phyloP scores from a whole-genome alignment of 2,329 filamentous ascomycete species.

The Phyllachora maydis region DNA sequence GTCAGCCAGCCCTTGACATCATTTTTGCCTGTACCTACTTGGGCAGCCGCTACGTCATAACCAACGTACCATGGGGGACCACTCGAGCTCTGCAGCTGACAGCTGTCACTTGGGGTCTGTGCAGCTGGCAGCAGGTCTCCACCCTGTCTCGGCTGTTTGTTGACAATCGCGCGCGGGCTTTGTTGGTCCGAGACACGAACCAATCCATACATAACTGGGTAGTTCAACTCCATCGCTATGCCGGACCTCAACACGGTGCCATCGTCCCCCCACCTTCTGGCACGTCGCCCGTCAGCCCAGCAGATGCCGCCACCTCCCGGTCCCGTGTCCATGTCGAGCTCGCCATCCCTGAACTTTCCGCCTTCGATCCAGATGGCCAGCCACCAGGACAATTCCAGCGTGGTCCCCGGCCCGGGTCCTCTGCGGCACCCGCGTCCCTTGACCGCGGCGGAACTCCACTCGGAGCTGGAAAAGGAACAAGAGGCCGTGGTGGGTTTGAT shows the following conservation, averaged over 20 bases:
- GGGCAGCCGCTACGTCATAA: too few species aligned
- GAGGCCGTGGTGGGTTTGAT: slow-evolving; percentile 53
- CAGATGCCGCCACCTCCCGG: slow-evolving; percentile 19
- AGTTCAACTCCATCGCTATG: too few species aligned
- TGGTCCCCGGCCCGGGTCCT: slow-evolving; percentile 44
- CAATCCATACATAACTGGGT: too few species aligned
- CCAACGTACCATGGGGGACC: too few species aligned
- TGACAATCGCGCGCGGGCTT: too few species aligned
- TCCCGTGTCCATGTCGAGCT: slow-evolving; percentile 10
- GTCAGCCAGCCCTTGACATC: too few species aligned
- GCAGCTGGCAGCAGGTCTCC: too few species aligned
- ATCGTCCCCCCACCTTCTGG: slow-evolving; percentile 23
- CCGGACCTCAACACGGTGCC: slow-evolving; percentile 36
- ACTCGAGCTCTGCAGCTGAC: too few species aligned
- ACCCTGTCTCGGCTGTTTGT: too few species aligned
- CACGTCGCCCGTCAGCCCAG: slow-evolving; percentile 18
- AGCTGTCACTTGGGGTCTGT: too few species aligned
- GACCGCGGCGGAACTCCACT: slow-evolving; percentile 74
- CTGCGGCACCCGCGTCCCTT: slow-evolving; percentile 71
- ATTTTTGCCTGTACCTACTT: too few species aligned
- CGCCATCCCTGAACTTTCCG: slow-evolving; percentile 14
- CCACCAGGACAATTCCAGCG: slow-evolving; percentile 18
- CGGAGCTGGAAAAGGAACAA: slow-evolving; percentile 84
- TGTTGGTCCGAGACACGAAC: too few species aligned
- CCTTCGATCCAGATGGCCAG: slow-evolving; percentile 5